Percentiles rank a stretch among this genome's conserved stretches.
Conservation (phyloP, 768 basidiomycete genomes). For the Tulasnella calospora region DNA sequence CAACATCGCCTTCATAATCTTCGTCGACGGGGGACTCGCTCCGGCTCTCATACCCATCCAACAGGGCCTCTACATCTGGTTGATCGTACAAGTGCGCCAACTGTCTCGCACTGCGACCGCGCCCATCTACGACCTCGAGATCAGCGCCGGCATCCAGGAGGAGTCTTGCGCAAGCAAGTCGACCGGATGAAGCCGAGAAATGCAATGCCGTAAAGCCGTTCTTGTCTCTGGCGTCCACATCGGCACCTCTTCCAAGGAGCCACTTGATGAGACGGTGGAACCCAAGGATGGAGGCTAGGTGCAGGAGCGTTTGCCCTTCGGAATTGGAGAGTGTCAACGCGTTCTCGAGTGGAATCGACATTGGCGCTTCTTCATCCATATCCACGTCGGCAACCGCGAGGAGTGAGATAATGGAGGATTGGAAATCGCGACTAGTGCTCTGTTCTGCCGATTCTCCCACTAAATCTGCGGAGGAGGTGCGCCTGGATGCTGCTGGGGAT, state of each 20-base stretch:
- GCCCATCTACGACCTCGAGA: slow-evolving; percentile 63
- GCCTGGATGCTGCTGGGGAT: slow-evolving; percentile 21
- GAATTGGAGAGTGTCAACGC: slow-evolving; percentile 67
- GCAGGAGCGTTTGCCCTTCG: slow-evolving; percentile 81
- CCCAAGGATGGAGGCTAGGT: slow-evolving; percentile 76
- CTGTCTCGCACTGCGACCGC: slow-evolving; percentile 67
- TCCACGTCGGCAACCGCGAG: slow-evolving; percentile 68
- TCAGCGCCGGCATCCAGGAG: slow-evolving; percentile 77
- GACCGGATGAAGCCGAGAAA: slow-evolving; percentile 67
- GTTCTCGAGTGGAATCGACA: slow-evolving; percentile 43
- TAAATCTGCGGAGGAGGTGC: slow-evolving; percentile 21
- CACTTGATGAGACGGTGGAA: slow-evolving; percentile 66
- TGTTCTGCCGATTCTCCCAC: background rate
- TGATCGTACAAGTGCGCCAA: slow-evolving; percentile 42
- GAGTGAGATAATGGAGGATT: slow-evolving; percentile 72
- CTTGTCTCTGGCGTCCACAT: slow-evolving; percentile 77
- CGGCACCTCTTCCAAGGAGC: slow-evolving; percentile 65
- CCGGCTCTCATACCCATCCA: slow-evolving; percentile 39
- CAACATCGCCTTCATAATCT: slow-evolving; percentile 17
- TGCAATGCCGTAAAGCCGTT: slow-evolving; percentile 90
- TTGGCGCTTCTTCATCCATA: slow-evolving; percentile 40
- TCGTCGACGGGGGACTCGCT: background rate
- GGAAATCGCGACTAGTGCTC: slow-evolving; percentile 52
- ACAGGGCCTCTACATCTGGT: slow-evolving; percentile 35
- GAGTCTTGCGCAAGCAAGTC: slow-evolving; percentile 56